These are phyloP conservation scores for Isabelozyma pseudorhagii DNA, from an alignment of 805 yeast species.

Conservation along the genomic window DNA sequence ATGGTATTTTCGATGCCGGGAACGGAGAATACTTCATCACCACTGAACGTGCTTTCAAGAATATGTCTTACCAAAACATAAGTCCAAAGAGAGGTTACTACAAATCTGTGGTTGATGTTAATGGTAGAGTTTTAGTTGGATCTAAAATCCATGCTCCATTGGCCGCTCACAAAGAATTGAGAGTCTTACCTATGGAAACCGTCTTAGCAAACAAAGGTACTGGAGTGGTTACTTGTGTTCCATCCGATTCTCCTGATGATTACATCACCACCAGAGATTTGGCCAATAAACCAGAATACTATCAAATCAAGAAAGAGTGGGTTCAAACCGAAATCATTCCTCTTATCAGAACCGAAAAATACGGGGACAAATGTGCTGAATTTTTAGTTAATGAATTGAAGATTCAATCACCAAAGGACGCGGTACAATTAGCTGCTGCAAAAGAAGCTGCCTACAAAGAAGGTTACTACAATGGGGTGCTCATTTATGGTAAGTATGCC, in stretches of 20 bases:
- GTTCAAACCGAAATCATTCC: slow-evolving; percentile 70
- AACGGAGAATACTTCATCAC: slow-evolving; percentile 72
- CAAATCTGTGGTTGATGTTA: slow-evolving; percentile 53
- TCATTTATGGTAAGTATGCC: slow-evolving; percentile 75
- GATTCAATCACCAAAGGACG: slow-evolving; percentile 92
- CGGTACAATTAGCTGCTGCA: slow-evolving; percentile 82
- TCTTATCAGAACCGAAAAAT: slow-evolving; percentile 74
- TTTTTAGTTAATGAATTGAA: slow-evolving; percentile 78
- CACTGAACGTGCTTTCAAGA: slow-evolving; percentile 94
- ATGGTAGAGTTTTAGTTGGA: slow-evolving; percentile 78
- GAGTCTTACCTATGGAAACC: slow-evolving; percentile 96
- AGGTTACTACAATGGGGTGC: slow-evolving; percentile 87
- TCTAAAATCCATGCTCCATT: slow-evolving; percentile 84
- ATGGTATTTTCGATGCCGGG: slow-evolving; percentile 89
- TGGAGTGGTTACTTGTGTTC: slow-evolving; percentile 98
- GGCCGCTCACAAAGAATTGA: slow-evolving; percentile 62
- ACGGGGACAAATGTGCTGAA: slow-evolving; percentile 88
- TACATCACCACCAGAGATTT: slow-evolving; percentile 82
- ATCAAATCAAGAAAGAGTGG: slow-evolving; percentile 84
- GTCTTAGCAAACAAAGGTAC: slow-evolving; percentile 95
- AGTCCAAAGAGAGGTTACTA: slow-evolving; percentile 86
- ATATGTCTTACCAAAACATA: slow-evolving; percentile 92
- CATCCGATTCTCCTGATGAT: slow-evolving; percentile 99
- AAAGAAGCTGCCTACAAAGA: slow-evolving; percentile 95
- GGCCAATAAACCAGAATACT: slow-evolving; percentile 85